phyloP scores from a whole-genome alignment of 129 eudicot species.

The Flaveria ramosissima region DNA sequence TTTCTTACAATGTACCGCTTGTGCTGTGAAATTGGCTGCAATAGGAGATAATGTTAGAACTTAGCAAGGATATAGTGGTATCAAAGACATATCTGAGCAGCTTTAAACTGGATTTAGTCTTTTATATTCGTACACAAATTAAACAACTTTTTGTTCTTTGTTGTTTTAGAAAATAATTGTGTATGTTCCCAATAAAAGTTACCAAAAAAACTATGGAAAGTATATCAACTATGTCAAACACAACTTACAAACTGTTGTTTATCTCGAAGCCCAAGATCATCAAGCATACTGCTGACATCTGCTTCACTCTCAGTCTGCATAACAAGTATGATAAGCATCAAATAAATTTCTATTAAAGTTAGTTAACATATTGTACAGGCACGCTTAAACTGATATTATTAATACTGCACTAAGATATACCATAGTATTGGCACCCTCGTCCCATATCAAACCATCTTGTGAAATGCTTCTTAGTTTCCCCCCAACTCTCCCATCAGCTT shows the following conservation, averaged over 20 bases:
- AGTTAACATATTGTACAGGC: no score
- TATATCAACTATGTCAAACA: slow-evolving; percentile 13
- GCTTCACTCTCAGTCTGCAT: slow-evolving; percentile 85
- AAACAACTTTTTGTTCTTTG: slow-evolving; percentile 11
- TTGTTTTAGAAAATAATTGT: background rate
- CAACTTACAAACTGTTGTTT: slow-evolving; percentile 81
- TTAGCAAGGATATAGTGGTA: slow-evolving; percentile 11
- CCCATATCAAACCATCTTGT: slow-evolving; percentile 88
- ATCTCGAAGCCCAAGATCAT: slow-evolving; percentile 81
- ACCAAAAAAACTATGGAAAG: slow-evolving; percentile 4
- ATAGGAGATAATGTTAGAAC: slow-evolving; percentile 19
- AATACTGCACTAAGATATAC: slow-evolving; percentile 28
- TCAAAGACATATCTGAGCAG: slow-evolving; percentile 7
- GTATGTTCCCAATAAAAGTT: slow-evolving; percentile 5
- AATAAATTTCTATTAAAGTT: background rate
- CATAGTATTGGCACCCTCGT: slow-evolving; percentile 99
- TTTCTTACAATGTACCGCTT: slow-evolving; percentile 87
- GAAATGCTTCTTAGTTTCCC: slow-evolving; percentile 78
- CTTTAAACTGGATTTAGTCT: background rate
- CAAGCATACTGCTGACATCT: slow-evolving; percentile 78
- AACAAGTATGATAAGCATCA: slow-evolving; percentile 23
- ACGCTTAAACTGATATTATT: background rate
- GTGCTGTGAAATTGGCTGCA: slow-evolving; percentile 92
- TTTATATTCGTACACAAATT: background rate
- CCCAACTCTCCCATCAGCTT: slow-evolving; percentile 90